These are phyloP conservation scores for Globisporangium acanthophoron DNA, from an alignment of 352 stramenopile genomes.

Conservation along the genomic window DNA sequence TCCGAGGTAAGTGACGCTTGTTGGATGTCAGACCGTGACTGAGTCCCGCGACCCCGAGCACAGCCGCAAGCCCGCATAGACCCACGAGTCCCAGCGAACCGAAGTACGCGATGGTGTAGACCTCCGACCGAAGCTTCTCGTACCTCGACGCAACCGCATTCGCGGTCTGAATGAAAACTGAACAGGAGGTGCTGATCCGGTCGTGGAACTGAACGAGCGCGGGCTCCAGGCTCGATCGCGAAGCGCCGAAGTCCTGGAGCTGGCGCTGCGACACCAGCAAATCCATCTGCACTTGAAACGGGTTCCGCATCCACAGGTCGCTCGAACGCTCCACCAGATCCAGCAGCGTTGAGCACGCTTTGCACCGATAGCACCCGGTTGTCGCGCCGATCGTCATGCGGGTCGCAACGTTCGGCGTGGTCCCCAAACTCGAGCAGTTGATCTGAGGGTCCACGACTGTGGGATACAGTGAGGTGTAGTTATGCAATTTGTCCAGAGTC, in stretches of 20 bases:
- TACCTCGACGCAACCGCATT: constrained; percentile 18
- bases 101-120: constrained; percentile 21
- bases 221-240: constrained; percentile 15
- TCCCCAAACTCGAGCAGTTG: constrained; percentile 41
- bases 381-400: constrained; percentile 49
- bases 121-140: constrained; percentile 21
- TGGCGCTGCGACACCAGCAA: constrained; percentile 35
- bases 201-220: constrained; percentile 26
- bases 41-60: constrained; percentile 25
- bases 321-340: constrained; percentile 24
- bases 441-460: constrained; percentile 23
- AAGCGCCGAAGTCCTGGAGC: constrained; percentile 30
- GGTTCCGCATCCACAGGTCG: constrained; percentile 34
- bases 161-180: constrained; percentile 10
- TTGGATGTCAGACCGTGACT: constrained; percentile 31
- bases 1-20: constrained; percentile 25
- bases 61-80: constrained; percentile 20
- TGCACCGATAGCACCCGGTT: constrained; percentile 65
- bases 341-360: constrained; percentile 34
- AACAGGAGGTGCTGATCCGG: constrained; percentile 24
- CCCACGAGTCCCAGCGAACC: constrained; percentile 27
- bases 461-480: constrained; percentile 43
- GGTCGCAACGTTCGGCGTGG: constrained; percentile 32
- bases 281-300: constrained; percentile 55
- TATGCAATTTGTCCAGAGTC: constrained; percentile 26